Conservation (phyloP, 805 yeast genomes). For the Lachancea mirantina region DNA sequence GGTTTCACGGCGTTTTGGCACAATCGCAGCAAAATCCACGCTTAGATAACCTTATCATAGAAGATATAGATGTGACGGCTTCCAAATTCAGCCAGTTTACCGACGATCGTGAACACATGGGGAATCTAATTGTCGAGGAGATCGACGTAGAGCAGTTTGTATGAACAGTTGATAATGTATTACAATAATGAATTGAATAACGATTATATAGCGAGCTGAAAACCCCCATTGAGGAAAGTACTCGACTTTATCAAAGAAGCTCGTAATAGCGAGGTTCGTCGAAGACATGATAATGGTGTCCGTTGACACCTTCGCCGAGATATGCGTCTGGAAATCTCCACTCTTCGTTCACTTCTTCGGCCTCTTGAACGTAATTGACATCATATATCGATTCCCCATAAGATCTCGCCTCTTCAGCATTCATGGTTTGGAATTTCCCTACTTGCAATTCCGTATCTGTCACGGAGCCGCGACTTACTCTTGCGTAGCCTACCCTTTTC, state of each 20-base stretch:
- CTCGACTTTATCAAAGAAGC: conserved; percentile 1
- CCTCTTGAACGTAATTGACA: conserved; percentile 46
- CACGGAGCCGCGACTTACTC: conserved; percentile 86
- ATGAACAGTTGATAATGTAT: conserved; percentile 1
- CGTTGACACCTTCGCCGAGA: conserved; percentile 87
- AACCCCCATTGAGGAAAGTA: not conserved
- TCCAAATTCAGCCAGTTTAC: conserved; percentile 6
- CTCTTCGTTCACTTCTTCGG: conserved; percentile 49
- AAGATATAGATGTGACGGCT: conserved; percentile 24
- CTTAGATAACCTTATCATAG: conserved; percentile 13
- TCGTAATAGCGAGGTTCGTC: conserved; percentile 79
- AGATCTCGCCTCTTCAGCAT: conserved; percentile 30
- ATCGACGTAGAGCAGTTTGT: conserved; percentile 6
- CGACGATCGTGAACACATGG: conserved; percentile 4
- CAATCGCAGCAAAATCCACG: not conserved
- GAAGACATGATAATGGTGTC: conserved; percentile 89
- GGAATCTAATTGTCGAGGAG: conserved; percentile 10
- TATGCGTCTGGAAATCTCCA: conserved; percentile 73
- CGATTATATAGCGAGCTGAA: not conserved
- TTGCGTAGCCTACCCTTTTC: conserved; percentile 86
- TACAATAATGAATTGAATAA: not conserved
- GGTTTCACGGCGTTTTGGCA: not conserved
- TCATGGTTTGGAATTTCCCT: conserved; percentile 70
- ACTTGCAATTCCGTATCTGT: conserved; percentile 96
- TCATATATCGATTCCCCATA: conserved; percentile 40